Base-by-base conservation (phyloP, 805 yeast species). In the Jamesozyma gamospora region DNA sequence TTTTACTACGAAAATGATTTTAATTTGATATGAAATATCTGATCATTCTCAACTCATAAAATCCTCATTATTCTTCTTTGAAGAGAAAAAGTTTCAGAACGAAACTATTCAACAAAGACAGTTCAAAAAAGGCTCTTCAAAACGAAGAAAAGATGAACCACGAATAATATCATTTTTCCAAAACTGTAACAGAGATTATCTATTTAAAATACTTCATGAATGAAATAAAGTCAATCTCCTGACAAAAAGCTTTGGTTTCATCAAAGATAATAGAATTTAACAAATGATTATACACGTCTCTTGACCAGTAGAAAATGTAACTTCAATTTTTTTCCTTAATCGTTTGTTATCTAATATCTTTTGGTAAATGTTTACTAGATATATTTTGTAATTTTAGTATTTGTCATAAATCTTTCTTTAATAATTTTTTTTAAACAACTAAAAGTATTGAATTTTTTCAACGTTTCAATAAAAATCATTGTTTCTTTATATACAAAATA, bases 101-200 rank as follows among this genome's bases (percentile, higher is more conserved):
- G 35, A 33, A 33, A 28, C 35, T 15, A 14, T 4, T 14, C 11
- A 14, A 25, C 25, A 7, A 33, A 28, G 15, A 33, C 21, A 14
- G 25, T 33, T 16, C 35, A 33, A 33, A 33, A 29, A 33, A 13
- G 15, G 21, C 35, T 33, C 35, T 33, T 33, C 35, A 33, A 24
- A 33, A 33, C 35, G 35, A 33, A 33, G 35, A 33, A 33, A 14
- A 19, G 5, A 25, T 33, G 35, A 16, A 33, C 15, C 19, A 33
- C 35, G 35, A 33, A 33, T 25, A 33, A 33, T 33, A 33, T 33
- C 25, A 25, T 15, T 33, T 33, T 33, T n/a, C 35, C 35, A 33
- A 33, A 33, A 25, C 35, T 24, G 35, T 33, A 33, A 33, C 35
- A 33, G 35, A 14, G 35, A 33, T 28, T 24, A 14, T 16, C 12